These are phyloP conservation scores for Solanum paucissectum DNA, from an alignment of 257 asterid species.

Conservation along the genomic window DNA sequence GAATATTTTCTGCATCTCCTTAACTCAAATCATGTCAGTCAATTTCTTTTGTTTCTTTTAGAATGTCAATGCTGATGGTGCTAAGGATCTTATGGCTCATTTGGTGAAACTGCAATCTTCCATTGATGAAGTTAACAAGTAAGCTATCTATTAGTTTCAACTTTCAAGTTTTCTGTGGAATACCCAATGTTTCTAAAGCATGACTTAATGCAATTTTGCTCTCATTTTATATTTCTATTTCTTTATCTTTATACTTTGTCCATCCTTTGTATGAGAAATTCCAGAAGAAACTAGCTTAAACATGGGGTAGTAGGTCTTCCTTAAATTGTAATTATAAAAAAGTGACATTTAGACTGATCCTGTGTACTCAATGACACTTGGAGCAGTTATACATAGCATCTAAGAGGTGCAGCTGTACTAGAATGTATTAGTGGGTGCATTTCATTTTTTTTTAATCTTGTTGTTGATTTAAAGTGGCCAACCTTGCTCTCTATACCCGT, in stretches of 20 bases:
- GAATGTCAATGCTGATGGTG: conserved; percentile 85
- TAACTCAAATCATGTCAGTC: neutral
- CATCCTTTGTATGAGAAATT: neutral
- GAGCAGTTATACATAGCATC: neutral
- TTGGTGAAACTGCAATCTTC: conserved; percentile 86
- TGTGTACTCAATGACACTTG: neutral
- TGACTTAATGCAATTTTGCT: neutral
- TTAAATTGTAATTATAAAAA: neutral
- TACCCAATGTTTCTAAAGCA: conserved; percentile 1
- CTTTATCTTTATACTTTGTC: neutral
- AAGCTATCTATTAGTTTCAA: conserved; percentile 6
- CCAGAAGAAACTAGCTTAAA: conserved; percentile 1
- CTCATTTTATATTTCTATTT: neutral
- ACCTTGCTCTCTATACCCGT: neutral
- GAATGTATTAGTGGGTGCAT: neutral
- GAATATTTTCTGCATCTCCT: neutral
- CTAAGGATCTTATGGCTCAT: conserved; percentile 85
- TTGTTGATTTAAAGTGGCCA: neutral
- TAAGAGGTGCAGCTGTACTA: neutral
- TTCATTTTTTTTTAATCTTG: neutral
- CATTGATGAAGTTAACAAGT: conserved; percentile 78
- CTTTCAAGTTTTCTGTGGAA: neutral
- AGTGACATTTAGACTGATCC: neutral
- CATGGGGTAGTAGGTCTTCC: neutral
- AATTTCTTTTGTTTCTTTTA: conserved; percentile 18